Percentiles rank a stretch among this genome's conserved stretches.
Conservation (phyloP, 768 basidiomycete genomes). For the Auriscalpium vulgare region DNA sequence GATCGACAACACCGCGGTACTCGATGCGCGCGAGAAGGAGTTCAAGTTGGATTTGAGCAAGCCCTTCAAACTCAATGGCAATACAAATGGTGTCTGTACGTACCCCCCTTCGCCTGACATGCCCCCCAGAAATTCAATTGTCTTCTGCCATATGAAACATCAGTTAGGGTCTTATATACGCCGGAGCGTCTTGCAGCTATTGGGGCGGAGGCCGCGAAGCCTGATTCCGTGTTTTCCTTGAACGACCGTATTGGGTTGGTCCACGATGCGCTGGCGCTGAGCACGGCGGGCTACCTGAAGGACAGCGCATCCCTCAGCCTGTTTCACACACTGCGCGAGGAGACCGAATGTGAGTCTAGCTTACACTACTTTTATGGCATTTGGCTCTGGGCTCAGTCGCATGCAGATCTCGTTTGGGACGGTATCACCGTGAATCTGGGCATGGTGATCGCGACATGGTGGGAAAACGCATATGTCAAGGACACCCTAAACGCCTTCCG, state of each 20-base stretch:
- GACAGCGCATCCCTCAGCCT: constrained; percentile 73
- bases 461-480: constrained; percentile 59
- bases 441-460: constrained; percentile 63
- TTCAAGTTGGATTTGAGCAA: constrained; percentile 68
- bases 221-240: constrained; percentile 57
- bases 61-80: constrained; percentile 86
- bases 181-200: constrained; percentile 72
- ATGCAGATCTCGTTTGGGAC: constrained; percentile 76
- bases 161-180: constrained; percentile 83
- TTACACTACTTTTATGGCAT: not conserved
- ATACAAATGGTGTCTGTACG: constrained; percentile 85
- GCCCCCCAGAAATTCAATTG: not conserved
- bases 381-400: not conserved
- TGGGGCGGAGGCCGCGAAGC: constrained; percentile 66
- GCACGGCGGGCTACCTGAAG: constrained; percentile 71
- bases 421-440: constrained; percentile 52
- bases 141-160: not conserved
- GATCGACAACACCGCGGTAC: constrained; percentile 54
- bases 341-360: constrained; percentile 60
- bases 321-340: constrained; percentile 57
- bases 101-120: constrained; percentile 3
- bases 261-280: constrained; percentile 72
- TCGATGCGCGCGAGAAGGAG: constrained; percentile 59
- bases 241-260: constrained; percentile 91
- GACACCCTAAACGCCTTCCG: constrained; percentile 53